A percentile compares a stretch with the other conserved stretches of the same genome.
Conservation (phyloP, 139 green algal genomes). For the Yamagishiella unicocca region DNA sequence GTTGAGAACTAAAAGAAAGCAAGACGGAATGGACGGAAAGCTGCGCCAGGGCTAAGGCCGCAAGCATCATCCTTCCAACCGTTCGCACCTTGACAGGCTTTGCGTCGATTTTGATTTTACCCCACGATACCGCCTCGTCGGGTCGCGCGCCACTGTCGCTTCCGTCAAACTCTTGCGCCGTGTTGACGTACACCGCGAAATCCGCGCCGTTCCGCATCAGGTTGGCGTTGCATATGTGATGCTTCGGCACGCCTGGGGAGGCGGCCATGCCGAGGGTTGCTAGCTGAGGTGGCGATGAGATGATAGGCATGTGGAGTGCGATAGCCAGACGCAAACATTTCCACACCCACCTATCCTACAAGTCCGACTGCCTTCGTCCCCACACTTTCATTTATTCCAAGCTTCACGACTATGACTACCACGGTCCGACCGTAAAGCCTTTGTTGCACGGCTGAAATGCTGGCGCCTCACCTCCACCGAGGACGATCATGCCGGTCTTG, state of each 20-base stretch:
- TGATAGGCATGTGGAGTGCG: too few relatives aligned
- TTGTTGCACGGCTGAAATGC: too few relatives aligned
- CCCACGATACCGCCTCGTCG: conserved; percentile 97
- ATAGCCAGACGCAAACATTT: too few relatives aligned
- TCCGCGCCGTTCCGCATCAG: conserved; percentile 98
- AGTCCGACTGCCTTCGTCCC: too few relatives aligned
- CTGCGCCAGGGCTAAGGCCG: not conserved
- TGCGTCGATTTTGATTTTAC: conserved; percentile 95
- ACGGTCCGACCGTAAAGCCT: too few relatives aligned
- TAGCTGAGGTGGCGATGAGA: too few relatives aligned
- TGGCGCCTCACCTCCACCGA: conserved; percentile 93
- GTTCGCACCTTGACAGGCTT: conserved; percentile 84
- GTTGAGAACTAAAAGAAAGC: not conserved
- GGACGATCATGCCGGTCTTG: conserved; percentile 94
- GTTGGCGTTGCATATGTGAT: conserved; percentile 99
- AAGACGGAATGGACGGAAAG: not conserved
- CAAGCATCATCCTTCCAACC: not conserved
- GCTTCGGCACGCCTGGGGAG: conserved; percentile 90
- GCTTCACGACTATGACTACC: too few relatives aligned
- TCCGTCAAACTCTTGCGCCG: conserved; percentile 96
- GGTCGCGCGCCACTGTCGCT: conserved; percentile 92
- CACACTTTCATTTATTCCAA: too few relatives aligned
- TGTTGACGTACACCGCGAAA: conserved; percentile 93
- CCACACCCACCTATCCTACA: too few relatives aligned
- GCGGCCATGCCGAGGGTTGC: not conserved